These are phyloP conservation scores for Balansia obtecta DNA, from an alignment of 2,329 filamentous ascomycete genomes.

Conservation along the genomic window DNA sequence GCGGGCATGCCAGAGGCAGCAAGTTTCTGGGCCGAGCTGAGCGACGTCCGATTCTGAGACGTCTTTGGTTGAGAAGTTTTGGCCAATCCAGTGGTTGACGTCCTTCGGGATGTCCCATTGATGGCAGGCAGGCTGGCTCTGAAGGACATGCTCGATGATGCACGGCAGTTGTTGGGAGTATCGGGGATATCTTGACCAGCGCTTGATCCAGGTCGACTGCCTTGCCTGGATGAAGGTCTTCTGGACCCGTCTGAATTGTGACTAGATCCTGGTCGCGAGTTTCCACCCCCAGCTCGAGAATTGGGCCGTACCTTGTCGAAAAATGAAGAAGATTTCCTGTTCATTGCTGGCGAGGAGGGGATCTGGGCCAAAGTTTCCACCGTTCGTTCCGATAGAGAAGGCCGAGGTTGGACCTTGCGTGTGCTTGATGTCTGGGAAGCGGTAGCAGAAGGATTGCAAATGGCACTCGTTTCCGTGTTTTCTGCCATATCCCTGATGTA, in stretches of 20 bases:
- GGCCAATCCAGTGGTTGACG: conserved; percentile 9
- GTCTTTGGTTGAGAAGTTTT: conserved; percentile 16
- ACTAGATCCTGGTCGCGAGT: conserved; percentile 43
- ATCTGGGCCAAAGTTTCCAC: conserved; percentile 72
- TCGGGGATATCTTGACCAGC: conserved; percentile 30
- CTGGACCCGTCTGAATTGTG: conserved; percentile 49
- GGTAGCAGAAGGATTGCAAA: conserved; percentile 8
- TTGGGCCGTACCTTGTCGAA: conserved; percentile 52
- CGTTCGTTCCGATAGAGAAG: conserved; percentile 70
- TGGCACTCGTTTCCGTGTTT: not conserved
- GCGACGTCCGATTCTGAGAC: conserved; percentile 12
- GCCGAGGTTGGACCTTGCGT: conserved; percentile 18
- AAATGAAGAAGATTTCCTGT: conserved; percentile 57
- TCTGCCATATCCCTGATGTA: not conserved
- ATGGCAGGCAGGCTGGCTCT: conserved; percentile 30
- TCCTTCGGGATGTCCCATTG: conserved; percentile 29
- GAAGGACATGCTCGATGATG: conserved; percentile 31
- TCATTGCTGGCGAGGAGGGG: conserved; percentile 62
- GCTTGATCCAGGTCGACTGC: conserved; percentile 43
- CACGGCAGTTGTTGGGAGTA: conserved; percentile 27
- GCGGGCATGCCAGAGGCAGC: conserved; percentile 14
- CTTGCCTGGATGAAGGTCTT: conserved; percentile 34
- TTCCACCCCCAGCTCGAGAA: conserved; percentile 32
- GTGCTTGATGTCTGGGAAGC: conserved; percentile 12
- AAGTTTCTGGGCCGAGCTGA: conserved; percentile 13